A percentile compares a stretch with the other conserved stretches of the same genome.
Conservation (phyloP, 257 asterid species). For the Fraxinus anomala region DNA sequence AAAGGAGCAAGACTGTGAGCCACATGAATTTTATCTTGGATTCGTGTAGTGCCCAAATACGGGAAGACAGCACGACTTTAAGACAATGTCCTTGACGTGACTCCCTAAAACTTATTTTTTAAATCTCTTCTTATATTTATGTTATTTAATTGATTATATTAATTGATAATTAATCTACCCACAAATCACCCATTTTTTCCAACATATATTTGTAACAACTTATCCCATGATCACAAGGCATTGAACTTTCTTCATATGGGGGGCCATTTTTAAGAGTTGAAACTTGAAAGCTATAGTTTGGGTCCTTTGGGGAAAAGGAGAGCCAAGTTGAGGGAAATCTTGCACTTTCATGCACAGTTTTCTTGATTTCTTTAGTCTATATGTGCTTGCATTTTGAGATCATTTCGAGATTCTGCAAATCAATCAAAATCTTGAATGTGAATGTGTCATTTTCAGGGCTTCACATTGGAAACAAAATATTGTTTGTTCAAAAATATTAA, state of each 20-base stretch:
- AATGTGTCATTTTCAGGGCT: conserved; percentile 35
- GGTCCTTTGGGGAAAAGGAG: no score
- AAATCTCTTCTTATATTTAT: no score
- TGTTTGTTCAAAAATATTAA: conserved; percentile 21
- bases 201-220: conserved; percentile 18
- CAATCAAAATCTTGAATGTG: conserved; percentile 23
- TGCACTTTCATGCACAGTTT: conserved; percentile 33
- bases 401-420: conserved; percentile 19
- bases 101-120: no score
- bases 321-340: conserved; percentile 22
- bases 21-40: no score
- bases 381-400: conserved; percentile 20
- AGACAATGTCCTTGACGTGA: no score
- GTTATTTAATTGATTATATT: no score
- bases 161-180: no score
- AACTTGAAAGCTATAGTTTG: conserved; percentile 24
- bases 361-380: conserved; percentile 23
- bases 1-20: no score
- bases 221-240: conserved; percentile 10
- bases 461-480: conserved; percentile 7
- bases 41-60: neutral
- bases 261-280: conserved; percentile 24
- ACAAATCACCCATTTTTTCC: neutral
- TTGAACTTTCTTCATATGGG: conserved; percentile 24
- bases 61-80: neutral